phyloP scores from a whole-genome alignment of 495 filamentous ascomycete genomes.

The Xylaria nigripes region DNA sequence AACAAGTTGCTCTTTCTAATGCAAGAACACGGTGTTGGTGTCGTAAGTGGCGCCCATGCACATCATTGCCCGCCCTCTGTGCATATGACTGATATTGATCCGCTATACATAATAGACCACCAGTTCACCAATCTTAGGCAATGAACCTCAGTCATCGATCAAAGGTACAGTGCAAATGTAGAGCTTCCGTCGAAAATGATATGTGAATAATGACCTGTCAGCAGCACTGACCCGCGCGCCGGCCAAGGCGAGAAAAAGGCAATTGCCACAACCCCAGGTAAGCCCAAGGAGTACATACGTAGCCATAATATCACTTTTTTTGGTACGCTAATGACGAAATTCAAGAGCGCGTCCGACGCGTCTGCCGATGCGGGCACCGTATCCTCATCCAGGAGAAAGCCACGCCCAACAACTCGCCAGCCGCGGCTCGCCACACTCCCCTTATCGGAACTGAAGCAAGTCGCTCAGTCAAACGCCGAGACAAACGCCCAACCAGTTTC shows the following conservation, averaged over 20 bases:
- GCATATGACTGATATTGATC: not conserved
- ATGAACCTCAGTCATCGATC: not conserved
- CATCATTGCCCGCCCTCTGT: slow-evolving; percentile 5
- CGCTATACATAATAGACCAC: slow-evolving; percentile 3
- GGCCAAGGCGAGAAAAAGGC: not conserved
- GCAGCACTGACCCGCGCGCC: not conserved
- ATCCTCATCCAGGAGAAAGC: not conserved
- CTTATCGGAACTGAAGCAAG: not conserved
- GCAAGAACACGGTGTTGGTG: slow-evolving; percentile 18
- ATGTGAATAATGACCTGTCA: not conserved
- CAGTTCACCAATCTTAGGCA: slow-evolving; percentile 2
- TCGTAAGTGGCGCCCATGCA: slow-evolving; percentile 20
- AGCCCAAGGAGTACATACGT: slow-evolving; percentile 1
- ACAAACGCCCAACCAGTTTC: not conserved
- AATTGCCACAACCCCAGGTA: not conserved
- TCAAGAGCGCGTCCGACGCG: slow-evolving; percentile 16
- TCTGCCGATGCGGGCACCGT: not conserved
- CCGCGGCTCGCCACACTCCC: not conserved
- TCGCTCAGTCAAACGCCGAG: not conserved
- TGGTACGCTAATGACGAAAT: slow-evolving; percentile 21
- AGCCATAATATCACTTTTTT: not conserved
- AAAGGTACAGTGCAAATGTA: not conserved
- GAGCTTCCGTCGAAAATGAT: not conserved
- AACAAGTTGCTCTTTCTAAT: slow-evolving; percentile 15
- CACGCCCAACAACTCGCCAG: slow-evolving; percentile 1